Conservation (phyloP, 768 basidiomycete species). For the Lactarius hengduanensis region DNA sequence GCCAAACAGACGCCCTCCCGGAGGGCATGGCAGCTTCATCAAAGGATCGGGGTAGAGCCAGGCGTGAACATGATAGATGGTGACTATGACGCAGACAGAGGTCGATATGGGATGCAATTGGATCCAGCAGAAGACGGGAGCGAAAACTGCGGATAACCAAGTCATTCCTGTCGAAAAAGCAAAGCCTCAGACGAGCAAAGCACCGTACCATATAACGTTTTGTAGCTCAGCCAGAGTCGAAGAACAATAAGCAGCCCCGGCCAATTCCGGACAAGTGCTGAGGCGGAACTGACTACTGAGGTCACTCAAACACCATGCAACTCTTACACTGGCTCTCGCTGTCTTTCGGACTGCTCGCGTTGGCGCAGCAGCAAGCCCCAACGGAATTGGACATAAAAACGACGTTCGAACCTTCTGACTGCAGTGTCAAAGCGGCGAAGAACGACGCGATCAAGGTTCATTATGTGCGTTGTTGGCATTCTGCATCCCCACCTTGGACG, state of each 20-base stretch:
- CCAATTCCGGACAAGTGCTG: not conserved
- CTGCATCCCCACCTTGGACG: slow-evolving; percentile 19
- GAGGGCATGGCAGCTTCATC: slow-evolving; percentile 22
- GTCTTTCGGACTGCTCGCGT: slow-evolving; percentile 47
- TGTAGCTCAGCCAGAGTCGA: not conserved
- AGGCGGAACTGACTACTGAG: not conserved
- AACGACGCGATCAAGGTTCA: slow-evolving; percentile 72
- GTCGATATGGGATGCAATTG: slow-evolving; percentile 18
- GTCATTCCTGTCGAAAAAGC: not conserved
- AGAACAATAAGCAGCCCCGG: slow-evolving; percentile 10
- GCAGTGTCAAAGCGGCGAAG: slow-evolving; percentile 51
- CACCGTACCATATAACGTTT: not conserved
- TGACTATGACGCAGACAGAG: not conserved
- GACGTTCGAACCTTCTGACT: slow-evolving; percentile 57
- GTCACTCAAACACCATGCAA: slow-evolving; percentile 43
- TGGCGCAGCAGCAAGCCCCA: slow-evolving; percentile 47
- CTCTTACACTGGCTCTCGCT: slow-evolving; percentile 50
- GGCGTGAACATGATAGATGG: slow-evolving; percentile 13
- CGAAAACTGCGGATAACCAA: not conserved
- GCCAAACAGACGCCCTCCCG: slow-evolving; percentile 12
- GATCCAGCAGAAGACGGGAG: slow-evolving; percentile 5
- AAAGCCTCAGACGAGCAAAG: not conserved
- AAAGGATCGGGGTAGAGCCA: slow-evolving; percentile 24
- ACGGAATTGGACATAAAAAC: slow-evolving; percentile 61
- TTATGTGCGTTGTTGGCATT: slow-evolving; percentile 53